phyloP scores from a whole-genome alignment of 495 filamentous ascomycete genomes.

The Penicillium roqueforti region DNA sequence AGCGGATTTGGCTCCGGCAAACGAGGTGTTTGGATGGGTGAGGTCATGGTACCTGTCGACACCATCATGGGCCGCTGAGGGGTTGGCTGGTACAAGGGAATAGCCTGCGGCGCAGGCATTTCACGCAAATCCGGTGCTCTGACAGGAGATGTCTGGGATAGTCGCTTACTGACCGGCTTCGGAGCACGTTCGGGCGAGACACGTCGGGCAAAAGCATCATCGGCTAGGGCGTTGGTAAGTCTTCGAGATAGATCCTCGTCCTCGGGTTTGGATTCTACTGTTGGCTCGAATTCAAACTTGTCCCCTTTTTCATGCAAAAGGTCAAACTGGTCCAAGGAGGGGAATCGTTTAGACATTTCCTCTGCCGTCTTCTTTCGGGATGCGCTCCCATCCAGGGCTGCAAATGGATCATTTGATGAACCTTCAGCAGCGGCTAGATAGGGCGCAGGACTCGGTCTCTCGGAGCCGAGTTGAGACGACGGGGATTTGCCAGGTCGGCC shows the following conservation, averaged over 20 bases:
- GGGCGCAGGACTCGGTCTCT: constrained; percentile 72
- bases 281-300: constrained; percentile 82
- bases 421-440: constrained; percentile 44
- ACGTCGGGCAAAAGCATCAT: constrained; percentile 73
- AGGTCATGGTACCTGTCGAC: constrained; percentile 93
- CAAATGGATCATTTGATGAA: constrained; percentile 80
- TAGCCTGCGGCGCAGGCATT: constrained; percentile 20
- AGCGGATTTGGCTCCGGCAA: constrained; percentile 39
- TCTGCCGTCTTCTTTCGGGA: constrained; percentile 54
- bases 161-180: constrained; percentile 24
- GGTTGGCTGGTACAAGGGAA: constrained; percentile 54
- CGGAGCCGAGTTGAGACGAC: constrained; percentile 34
- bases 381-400: constrained; percentile 68
- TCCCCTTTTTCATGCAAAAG: constrained; percentile 79
- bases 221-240: constrained; percentile 79
- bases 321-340: constrained; percentile 89
- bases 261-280: constrained; percentile 42
- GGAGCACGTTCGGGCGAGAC: constrained; percentile 31
- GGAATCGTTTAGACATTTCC: constrained; percentile 81
- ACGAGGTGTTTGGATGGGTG: constrained; percentile 59
- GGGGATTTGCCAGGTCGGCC: constrained; percentile 67
- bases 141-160: constrained; percentile 27
- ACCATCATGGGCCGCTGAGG: constrained; percentile 67
- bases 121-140: constrained; percentile 21
- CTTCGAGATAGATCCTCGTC: constrained; percentile 64